A percentile compares a stretch with the other conserved stretches of the same genome.
Evolutionary conservation across 257 asterid genomes (phyloP).

Genomic region (Nicotiana obtusifolia): DNA sequence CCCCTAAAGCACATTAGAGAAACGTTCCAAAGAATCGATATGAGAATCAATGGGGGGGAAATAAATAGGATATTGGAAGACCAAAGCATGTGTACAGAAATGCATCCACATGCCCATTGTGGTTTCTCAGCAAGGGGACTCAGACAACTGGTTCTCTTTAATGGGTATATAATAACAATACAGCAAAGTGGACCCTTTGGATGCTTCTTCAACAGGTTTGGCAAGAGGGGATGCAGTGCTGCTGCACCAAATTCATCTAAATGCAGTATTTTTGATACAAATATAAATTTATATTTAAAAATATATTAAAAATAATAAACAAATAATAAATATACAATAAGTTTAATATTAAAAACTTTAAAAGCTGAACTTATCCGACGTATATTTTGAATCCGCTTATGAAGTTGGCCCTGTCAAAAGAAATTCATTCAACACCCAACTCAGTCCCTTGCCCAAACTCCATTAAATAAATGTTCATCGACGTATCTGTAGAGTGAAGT

Average conservation of each 20-base stretch:
- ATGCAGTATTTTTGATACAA: no score
- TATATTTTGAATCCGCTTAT: no score
- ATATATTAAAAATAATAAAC: no score
- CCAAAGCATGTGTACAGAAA: slow-evolving; percentile 21
- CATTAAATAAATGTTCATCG: background rate
- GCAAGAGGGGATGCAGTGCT: no score
- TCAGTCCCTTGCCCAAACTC: background rate
- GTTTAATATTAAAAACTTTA: no score
- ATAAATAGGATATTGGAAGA: slow-evolving; percentile 10
- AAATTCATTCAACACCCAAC: no score
- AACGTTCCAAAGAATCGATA: background rate
- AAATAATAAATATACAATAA: no score
- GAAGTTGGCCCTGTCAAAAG: no score
- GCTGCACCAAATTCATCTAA: no score
- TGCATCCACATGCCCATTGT: slow-evolving; percentile 28
- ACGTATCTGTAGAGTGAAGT: background rate
- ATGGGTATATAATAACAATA: background rate
- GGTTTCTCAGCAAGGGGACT: background rate
- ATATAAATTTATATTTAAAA: no score
- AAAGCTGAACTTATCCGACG: no score
- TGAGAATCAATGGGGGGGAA: background rate
- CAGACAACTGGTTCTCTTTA: slow-evolving; percentile 13
- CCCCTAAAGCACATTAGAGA: background rate
- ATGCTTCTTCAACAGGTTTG: slow-evolving; percentile 7
- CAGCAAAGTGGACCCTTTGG: slow-evolving; percentile 15